phyloP scores from a whole-genome alignment of 768 basidiomycete genomes.

The Lactarius sp. region DNA sequence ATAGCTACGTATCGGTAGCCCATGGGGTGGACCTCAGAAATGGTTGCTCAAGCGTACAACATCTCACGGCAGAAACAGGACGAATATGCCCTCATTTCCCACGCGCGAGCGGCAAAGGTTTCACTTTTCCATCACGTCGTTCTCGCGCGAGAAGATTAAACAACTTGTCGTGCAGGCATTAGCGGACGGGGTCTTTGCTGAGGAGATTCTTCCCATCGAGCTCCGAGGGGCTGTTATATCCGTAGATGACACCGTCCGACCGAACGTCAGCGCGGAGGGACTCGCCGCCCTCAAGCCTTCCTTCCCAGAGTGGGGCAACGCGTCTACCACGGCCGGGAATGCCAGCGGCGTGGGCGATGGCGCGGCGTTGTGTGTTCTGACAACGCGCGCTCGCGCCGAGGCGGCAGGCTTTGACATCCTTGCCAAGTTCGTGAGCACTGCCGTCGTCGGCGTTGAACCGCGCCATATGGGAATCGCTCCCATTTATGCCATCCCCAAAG shows the following conservation, averaged over 20 bases:
- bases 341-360: conserved; percentile 91
- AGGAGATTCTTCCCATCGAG: conserved; percentile 87
- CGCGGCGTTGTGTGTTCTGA: conserved; percentile 78
- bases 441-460: conserved; percentile 79
- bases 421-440: conserved; percentile 75
- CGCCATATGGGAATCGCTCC: conserved; percentile 76
- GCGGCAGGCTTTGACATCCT: conserved; percentile 72
- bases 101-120: conserved; percentile 71
- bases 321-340: conserved; percentile 76
- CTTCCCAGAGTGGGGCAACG: conserved; percentile 74
- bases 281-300: conserved; percentile 79
- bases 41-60: conserved; percentile 78
- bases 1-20: conserved; percentile 43
- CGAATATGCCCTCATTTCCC: conserved; percentile 83
- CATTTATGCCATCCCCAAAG: conserved; percentile 63
- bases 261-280: conserved; percentile 73
- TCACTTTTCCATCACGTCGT: neutral
- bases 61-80: conserved; percentile 81
- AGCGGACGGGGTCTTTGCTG: conserved; percentile 65
- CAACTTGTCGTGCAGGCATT: conserved; percentile 45
- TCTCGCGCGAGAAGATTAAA: conserved; percentile 6
- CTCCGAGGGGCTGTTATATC: conserved; percentile 61
- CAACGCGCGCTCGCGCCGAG: conserved; percentile 73
- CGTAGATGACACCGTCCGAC: conserved; percentile 83
- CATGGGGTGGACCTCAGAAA: conserved; percentile 95